Percentiles rank a stretch among this genome's conserved stretches.
phyloP scores from a whole-genome alignment of 2,329 filamentous ascomycete genomes.

The Trichoderma semiorbis region DNA sequence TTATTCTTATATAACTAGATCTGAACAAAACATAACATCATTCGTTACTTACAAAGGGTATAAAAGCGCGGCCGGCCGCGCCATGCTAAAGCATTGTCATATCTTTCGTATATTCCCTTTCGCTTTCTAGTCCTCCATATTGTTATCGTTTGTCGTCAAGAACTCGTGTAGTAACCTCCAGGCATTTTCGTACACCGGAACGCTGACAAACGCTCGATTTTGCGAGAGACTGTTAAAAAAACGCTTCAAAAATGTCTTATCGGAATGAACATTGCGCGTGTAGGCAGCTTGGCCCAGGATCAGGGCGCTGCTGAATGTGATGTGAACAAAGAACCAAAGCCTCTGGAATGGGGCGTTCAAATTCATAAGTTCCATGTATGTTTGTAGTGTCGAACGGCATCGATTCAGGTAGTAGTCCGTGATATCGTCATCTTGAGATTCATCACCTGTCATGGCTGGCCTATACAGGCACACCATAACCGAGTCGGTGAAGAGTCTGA shows the following conservation, averaged over 20 bases:
- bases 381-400: not conserved
- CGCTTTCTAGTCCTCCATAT: not conserved
- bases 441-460: not conserved
- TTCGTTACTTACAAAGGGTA: not conserved
- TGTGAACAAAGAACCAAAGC: conserved; percentile 8
- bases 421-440: not conserved
- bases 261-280: not conserved
- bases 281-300: not conserved
- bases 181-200: conserved; percentile 1
- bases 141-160: not conserved
- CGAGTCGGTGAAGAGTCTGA: not conserved
- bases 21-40: not conserved
- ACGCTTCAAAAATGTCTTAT: conserved; percentile 2
- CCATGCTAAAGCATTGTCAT: not conserved
- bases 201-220: not conserved
- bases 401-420: not conserved
- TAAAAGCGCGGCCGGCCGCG: not conserved
- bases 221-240: not conserved
- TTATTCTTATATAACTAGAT: not conserved
- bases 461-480: conserved; percentile 2
- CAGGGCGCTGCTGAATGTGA: conserved; percentile 5
- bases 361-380: not conserved
- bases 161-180: not conserved
- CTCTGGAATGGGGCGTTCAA: not conserved
- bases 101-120: not conserved